Evolutionary conservation across 1,284 basidiomycete species (phyloP).

Genomic region (Austroboletus niveus): DNA sequence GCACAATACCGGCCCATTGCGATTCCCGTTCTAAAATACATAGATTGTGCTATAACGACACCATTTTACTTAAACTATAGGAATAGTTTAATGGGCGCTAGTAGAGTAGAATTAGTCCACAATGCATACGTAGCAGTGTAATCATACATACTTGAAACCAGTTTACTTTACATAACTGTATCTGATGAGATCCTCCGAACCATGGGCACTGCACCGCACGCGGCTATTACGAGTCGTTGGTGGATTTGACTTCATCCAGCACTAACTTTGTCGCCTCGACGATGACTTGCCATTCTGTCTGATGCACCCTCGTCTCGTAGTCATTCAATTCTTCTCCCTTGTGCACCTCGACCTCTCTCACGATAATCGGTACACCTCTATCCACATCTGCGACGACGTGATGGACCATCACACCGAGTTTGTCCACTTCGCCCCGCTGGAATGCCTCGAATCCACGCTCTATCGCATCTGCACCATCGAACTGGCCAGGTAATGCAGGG

Average conservation of each 20-base stretch:
- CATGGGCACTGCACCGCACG: no score
- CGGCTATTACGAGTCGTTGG: background rate
- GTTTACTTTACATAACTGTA: no score
- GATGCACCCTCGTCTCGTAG: constrained; percentile 81
- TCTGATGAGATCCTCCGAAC: no score
- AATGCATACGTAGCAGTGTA: background rate
- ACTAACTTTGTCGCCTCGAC: constrained; percentile 79
- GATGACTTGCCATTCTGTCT: constrained; percentile 87
- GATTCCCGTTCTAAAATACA: constrained; percentile 27
- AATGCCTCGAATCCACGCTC: constrained; percentile 89
- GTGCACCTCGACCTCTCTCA: constrained; percentile 74
- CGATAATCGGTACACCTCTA: constrained; percentile 83
- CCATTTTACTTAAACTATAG: constrained; percentile 1
- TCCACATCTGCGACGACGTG: constrained; percentile 93
- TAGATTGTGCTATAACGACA: background rate
- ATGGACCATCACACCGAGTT: constrained; percentile 93
- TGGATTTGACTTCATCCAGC: constrained; percentile 48
- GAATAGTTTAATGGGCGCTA: constrained; percentile 20
- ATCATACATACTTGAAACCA: constrained; percentile 10
- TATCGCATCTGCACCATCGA: constrained; percentile 92
- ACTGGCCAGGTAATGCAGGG: constrained; percentile 91
- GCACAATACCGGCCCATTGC: constrained; percentile 15
- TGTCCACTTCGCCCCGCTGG: constrained; percentile 72
- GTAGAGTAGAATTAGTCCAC: constrained; percentile 19
- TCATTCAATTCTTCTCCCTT: constrained; percentile 72